Base-by-base conservation (phyloP, 805 yeast genomes). In the Monosporozyma unispora region DNA sequence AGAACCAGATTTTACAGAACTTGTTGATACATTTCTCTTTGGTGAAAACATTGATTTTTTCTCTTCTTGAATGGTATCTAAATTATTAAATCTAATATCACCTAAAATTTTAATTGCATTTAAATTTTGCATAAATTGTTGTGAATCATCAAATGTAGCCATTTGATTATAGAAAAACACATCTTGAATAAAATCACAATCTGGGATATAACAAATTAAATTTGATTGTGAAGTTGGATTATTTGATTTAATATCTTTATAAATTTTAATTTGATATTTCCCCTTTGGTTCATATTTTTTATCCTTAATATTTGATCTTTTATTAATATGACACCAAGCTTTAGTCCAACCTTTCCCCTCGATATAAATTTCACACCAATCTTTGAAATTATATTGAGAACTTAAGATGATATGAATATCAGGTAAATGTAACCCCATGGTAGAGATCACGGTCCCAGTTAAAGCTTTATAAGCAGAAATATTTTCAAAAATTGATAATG, bases 311-410 rank as follows among this genome's bases (percentile, higher is more conserved):
- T 19, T 40, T 14, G 31, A n/a, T 39, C 46, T 54, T 33, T 57
- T 58, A 44, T 62, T 65, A 22, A 65, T 61, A 40, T 63, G 66
- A 45, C 66, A 62, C 67, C 67, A 65, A 12, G 62, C 55, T 52
- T 61, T 65, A 7, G 60, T 57, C 66, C 67, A 65, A 27, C 63
- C 62, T 46, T 57, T 56, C 3, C 58, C 66, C 43, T 57, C 58
- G 8, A 60, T 42, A 39, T 61, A 58, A 14, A 65, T 55, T 49
- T 62, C 63, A 48, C 69, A 65, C 69, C 69, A 65, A 51, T 65
- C 69, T 48, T 64, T 63, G 49, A 58, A 65, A 49, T 57, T 62
- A 38, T 50, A 61, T 25, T 58, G 54, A 4, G 64, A 57, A 46
- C 59, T 55, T 38, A 65, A 46, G 3, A 65, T 53, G 14, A 62